Evolutionary conservation across 1,284 basidiomycete genomes (phyloP).

Genomic region (Cutaneotrichosporon cyanovorans): DNA sequence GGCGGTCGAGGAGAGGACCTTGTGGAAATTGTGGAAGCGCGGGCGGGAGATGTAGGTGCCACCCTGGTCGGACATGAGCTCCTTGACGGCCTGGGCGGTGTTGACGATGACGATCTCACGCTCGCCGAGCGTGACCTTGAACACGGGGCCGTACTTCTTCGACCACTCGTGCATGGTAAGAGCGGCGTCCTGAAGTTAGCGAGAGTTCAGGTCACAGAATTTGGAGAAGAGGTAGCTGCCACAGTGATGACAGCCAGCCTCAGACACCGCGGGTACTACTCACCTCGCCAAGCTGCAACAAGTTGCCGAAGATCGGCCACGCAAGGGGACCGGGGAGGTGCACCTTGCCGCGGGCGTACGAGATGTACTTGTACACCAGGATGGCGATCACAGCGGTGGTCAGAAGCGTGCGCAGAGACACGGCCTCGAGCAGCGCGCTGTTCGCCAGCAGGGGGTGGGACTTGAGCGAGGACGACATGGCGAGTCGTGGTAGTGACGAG

Average conservation of each 20-base stretch:
- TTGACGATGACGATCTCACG: conserved; percentile 19
- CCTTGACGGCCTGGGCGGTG: conserved; percentile 16
- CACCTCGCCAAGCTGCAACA: conserved; percentile 8
- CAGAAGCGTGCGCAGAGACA: neutral
- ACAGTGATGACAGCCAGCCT: no score
- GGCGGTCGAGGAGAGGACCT: conserved; percentile 10
- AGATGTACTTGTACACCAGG: conserved; percentile 9
- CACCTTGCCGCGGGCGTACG: conserved; percentile 14
- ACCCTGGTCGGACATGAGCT: conserved; percentile 16
- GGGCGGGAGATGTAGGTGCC: conserved; percentile 16
- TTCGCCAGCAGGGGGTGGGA: no score
- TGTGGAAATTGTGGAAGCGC: conserved; percentile 18
- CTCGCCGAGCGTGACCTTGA: conserved; percentile 20
- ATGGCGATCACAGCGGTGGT: conserved; percentile 9
- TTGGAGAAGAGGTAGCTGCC: no score
- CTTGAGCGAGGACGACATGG: no score
- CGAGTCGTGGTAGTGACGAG: no score
- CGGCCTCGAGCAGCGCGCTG: no score
- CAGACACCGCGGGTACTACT: no score
- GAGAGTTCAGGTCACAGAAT: neutral
- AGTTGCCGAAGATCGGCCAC: conserved; percentile 15
- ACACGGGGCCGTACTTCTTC: conserved; percentile 18
- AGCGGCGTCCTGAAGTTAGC: conserved; percentile 8
- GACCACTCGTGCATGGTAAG: conserved; percentile 16
- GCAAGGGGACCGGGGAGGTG: conserved; percentile 15